phyloP scores from a whole-genome alignment of 345 rosid genomes.

The Garcia nutans region DNA sequence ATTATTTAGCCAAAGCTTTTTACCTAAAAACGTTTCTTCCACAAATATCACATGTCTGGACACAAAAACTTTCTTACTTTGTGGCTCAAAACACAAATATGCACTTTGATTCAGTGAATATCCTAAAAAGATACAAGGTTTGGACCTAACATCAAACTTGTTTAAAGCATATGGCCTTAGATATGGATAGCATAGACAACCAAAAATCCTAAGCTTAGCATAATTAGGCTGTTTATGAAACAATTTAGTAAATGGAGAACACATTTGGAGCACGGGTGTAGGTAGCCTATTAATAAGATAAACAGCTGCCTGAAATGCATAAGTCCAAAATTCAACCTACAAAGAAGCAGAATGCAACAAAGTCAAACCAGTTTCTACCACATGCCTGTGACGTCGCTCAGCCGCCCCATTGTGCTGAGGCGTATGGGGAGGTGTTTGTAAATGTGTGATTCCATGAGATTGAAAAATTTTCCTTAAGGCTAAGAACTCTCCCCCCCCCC shows the following conservation, averaged over 20 bases:
- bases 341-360: too few relatives aligned
- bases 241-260: neutral
- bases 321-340: too few relatives aligned
- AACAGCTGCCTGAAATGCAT: too few relatives aligned
- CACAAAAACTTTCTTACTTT: neutral
- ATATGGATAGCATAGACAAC: slow-evolving; percentile 7
- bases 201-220: neutral
- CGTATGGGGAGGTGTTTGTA: neutral
- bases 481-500: too few relatives aligned
- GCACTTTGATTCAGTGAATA: neutral
- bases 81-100: neutral
- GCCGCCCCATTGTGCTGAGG: neutral
- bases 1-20: too few relatives aligned
- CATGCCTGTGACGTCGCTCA: neutral
- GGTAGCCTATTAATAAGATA: neutral
- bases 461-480: neutral
- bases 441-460: neutral
- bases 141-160: too few relatives aligned
- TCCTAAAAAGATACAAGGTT: too few relatives aligned
- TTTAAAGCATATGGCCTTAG: neutral
- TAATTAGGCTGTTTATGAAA: neutral
- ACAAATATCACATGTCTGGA: neutral
- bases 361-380: too few relatives aligned
- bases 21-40: neutral
- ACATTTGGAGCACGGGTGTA: neutral